phyloP scores from a whole-genome alignment of 1,284 basidiomycete genomes.

The Golubevia sp. region DNA sequence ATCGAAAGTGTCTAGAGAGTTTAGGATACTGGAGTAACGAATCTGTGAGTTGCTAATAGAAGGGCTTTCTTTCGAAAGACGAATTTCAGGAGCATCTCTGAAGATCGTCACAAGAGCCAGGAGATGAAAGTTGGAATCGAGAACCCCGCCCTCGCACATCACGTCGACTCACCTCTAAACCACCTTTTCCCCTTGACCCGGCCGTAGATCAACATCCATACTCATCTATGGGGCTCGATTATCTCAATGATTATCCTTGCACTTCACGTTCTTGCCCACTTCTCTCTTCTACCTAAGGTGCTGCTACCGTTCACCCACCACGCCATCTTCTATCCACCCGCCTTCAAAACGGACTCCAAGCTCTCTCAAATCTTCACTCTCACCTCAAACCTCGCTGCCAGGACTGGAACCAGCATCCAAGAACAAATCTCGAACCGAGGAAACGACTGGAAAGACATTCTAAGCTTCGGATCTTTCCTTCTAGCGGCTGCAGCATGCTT shows the following conservation, averaged over 20 bases:
- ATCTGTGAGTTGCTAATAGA: no score
- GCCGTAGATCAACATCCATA: conserved; percentile 48
- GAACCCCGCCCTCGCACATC: no score
- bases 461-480: background rate
- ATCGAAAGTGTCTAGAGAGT: background rate
- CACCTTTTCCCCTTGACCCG: background rate
- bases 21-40: background rate
- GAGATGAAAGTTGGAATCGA: no score
- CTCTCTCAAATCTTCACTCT: no score
- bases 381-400: no score
- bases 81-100: background rate
- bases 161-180: background rate
- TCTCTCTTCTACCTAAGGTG: conserved; percentile 23
- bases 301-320: conserved; percentile 34
- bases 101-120: no score
- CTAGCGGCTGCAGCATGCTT: background rate
- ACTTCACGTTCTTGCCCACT: conserved; percentile 33
- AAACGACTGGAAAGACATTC: background rate
- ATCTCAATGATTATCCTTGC: conserved; percentile 27
- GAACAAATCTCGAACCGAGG: background rate
- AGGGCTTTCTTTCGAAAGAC: background rate
- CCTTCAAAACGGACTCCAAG: conserved; percentile 5
- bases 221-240: conserved; percentile 54
- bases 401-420: no score
- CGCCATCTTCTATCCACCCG: conserved; percentile 33